These are phyloP conservation scores for Cajanus cajan DNA, from an alignment of 306 rosid genomes.

Conservation along the genomic window DNA sequence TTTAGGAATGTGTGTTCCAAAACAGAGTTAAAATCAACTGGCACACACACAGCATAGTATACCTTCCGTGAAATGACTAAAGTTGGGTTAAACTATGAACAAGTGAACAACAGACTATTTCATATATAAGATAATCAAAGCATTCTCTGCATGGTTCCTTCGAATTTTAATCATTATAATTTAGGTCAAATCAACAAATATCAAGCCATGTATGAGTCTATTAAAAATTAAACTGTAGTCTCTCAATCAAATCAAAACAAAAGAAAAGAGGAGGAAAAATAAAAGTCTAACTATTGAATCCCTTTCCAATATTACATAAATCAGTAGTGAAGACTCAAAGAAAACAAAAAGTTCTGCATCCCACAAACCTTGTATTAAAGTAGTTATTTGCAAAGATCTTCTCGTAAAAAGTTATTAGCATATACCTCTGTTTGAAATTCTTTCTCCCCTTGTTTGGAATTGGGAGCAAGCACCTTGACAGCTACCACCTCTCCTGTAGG, in stretches of 20 bases:
- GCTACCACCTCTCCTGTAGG: slow-evolving; percentile 40
- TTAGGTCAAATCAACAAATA: not conserved
- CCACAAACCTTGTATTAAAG: not conserved
- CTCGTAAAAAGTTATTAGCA: not conserved
- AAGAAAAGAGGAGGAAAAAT: not conserved
- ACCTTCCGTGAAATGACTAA: not conserved
- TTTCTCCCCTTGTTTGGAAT: slow-evolving; percentile 81
- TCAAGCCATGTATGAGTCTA: not conserved
- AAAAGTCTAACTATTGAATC: not conserved
- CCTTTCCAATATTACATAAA: not conserved
- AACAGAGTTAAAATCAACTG: not conserved
- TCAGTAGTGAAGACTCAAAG: not conserved
- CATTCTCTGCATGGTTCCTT: not conserved
- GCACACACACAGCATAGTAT: not conserved
- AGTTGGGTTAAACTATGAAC: not conserved
- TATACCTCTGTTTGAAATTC: slow-evolving; percentile 82
- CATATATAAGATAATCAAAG: not conserved
- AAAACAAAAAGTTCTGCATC: not conserved
- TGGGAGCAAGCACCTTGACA: slow-evolving; percentile 37
- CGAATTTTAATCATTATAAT: not conserved
- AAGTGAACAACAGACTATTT: not conserved
- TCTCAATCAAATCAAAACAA: not conserved
- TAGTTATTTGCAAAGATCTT: not conserved
- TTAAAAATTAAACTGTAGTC: not conserved
- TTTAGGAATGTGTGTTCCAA: not conserved